These are phyloP conservation scores for Mariannaea sp. DNA, from an alignment of 2,329 filamentous ascomycete genomes.

Conservation along the genomic window DNA sequence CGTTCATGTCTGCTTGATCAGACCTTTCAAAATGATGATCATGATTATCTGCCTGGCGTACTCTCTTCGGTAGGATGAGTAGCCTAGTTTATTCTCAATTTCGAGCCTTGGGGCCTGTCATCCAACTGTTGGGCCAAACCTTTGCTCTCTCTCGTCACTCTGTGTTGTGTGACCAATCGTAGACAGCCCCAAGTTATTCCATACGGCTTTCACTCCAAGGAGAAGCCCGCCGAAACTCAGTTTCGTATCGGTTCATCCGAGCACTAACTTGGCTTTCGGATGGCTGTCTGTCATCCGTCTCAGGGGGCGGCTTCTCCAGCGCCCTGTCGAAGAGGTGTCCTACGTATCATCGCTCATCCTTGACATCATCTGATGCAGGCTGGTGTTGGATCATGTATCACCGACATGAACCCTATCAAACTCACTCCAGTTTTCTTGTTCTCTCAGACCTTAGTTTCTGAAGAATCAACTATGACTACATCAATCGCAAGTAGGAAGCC, in stretches of 20 bases:
- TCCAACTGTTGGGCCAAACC: neutral
- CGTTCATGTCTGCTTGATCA: neutral
- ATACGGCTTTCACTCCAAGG: too few species aligned
- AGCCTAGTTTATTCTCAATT: neutral
- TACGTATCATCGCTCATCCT: too few species aligned
- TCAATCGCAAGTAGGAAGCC: slow-evolving; percentile 33
- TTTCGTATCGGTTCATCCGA: too few species aligned
- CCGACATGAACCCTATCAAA: neutral
- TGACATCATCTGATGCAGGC: too few species aligned
- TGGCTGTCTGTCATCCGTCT: too few species aligned
- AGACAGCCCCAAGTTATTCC: neutral
- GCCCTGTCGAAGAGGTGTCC: too few species aligned
- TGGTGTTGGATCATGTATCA: neutral
- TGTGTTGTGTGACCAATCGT: neutral
- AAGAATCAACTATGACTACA: slow-evolving; percentile 16
- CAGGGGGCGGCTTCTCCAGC: too few species aligned
- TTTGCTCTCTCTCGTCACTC: neutral
- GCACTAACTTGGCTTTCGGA: too few species aligned
- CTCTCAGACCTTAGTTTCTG: neutral
- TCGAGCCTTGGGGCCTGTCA: neutral
- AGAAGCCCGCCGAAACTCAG: too few species aligned
- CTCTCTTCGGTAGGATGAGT: neutral
- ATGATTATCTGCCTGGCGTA: neutral
- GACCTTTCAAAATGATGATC: neutral
- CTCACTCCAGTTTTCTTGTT: neutral